Conservation (phyloP, 1,284 basidiomycete species). For the Ceratobasidium sp. region DNA sequence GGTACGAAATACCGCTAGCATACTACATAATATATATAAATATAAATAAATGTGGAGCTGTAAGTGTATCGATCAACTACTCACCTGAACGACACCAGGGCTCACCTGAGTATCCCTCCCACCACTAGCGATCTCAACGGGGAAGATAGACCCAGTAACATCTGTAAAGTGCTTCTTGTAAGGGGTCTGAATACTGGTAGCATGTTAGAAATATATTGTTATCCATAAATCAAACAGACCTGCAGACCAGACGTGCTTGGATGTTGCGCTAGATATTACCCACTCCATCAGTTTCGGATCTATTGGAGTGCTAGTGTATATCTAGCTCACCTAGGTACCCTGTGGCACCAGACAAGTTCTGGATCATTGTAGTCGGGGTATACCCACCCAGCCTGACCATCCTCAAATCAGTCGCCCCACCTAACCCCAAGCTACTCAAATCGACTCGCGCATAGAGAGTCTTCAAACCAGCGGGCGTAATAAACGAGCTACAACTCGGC, state of each 20-base stretch:
- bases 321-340: conserved; percentile 67
- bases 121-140: conserved; percentile 52
- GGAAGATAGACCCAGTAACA: conserved; percentile 51
- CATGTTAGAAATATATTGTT: too few relatives aligned
- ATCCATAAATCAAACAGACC: too few relatives aligned
- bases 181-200: conserved; percentile 45
- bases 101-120: background rate
- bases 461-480: conserved; percentile 71
- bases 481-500: conserved; percentile 62
- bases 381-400: conserved; percentile 63
- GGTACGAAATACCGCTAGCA: conserved; percentile 45
- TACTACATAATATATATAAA: conserved; percentile 61
- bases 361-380: conserved; percentile 61
- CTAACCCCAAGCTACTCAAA: background rate
- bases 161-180: conserved; percentile 52
- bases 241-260: too few relatives aligned
- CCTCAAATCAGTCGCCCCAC: too few relatives aligned
- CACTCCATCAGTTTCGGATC: background rate
- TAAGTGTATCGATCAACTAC: too few relatives aligned
- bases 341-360: conserved; percentile 69
- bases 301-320: background rate
- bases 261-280: conserved; percentile 31
- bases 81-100: conserved; percentile 51
- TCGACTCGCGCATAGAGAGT: conserved; percentile 65
- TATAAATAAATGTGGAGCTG: too few relatives aligned